Conservation (phyloP, 768 basidiomycete genomes). For the Auriculariales sp. region DNA sequence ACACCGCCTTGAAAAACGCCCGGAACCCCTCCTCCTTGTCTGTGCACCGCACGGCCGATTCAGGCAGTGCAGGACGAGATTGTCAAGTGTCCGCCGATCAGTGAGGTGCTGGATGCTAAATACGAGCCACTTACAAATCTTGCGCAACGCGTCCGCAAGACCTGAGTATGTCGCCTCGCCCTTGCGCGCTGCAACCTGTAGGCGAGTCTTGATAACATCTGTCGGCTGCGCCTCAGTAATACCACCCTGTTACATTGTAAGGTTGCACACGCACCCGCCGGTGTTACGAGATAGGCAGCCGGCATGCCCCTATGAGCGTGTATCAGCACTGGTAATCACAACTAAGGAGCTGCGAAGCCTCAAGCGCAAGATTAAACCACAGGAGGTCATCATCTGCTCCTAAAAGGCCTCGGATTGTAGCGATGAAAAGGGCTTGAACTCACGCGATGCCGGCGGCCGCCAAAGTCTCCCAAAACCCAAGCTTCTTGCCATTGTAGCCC, state of each 20-base stretch:
- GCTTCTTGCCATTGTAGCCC: constrained; percentile 86
- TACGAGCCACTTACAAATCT: constrained; percentile 52
- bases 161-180: constrained; percentile 91
- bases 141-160: constrained; percentile 72
- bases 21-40: constrained; percentile 80
- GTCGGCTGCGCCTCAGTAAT: constrained; percentile 11
- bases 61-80: constrained; percentile 2
- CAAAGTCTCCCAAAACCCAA: constrained; percentile 84
- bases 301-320: constrained; percentile 75
- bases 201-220: constrained; percentile 96
- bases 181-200: constrained; percentile 84
- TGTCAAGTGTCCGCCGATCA: not conserved
- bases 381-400: not conserved
- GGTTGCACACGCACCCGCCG: constrained; percentile 44
- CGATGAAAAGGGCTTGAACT: constrained; percentile 3
- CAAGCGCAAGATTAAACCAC: not conserved
- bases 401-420: not conserved
- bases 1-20: constrained; percentile 88
- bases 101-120: not conserved
- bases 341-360: constrained; percentile 11
- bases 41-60: constrained; percentile 15
- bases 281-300: constrained; percentile 85
- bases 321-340: constrained; percentile 2
- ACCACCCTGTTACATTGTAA: constrained; percentile 1
- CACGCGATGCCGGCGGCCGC: constrained; percentile 69